Base-by-base conservation (phyloP, 2,329 filamentous ascomycete species). In the Cladosporium oxysporum region DNA sequence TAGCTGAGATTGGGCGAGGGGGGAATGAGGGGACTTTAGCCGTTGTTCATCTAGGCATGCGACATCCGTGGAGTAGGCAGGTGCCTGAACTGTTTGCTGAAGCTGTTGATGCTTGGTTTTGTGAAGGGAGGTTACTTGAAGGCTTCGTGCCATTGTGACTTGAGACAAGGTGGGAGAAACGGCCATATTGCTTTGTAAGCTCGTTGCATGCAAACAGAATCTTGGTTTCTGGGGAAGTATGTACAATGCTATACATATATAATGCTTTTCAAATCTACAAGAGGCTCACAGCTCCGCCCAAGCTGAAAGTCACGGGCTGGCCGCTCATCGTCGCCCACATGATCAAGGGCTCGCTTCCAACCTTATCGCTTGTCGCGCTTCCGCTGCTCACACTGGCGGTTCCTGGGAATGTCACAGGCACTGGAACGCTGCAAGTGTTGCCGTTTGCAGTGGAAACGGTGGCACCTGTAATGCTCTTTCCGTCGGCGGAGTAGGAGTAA, bases 361-460 rank as follows among this genome's bases (percentile, higher is more conserved):
- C 71, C 74, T 87, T 76, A 71, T 88, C 85, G 37, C 77, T 79
- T 1, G 77, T 79, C 23, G 66, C 52, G 7, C 62, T 65, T 49
- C 64, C 65, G 28, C 57, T 37, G 35, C 58, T 66, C 33, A 79
- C 78, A 0, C 78, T 81, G 50, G 76, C 77, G 21, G 80, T 77
- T 5, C 76, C 76, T 0, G 82, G 85, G 67, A 87, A 79, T 0
- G 85, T 87, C 21, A 88, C 80, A 0, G 86, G 85, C 58, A 88
- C 82, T 0, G 82, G 77, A 0, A 79, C 81, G 49, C 73, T 73
- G 76, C 85, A 88, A 37, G 74, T 80, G 73, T 86, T 86, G 47
- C 79, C 79, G 14, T 74, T 79, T 26, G 83, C 79, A 35, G 64
- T 47, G 2, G 79, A 80, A 28, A 87, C 78, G 1, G 81, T 85